phyloP scores from a whole-genome alignment of 805 yeast species.

The Candida vartiovaarae region DNA sequence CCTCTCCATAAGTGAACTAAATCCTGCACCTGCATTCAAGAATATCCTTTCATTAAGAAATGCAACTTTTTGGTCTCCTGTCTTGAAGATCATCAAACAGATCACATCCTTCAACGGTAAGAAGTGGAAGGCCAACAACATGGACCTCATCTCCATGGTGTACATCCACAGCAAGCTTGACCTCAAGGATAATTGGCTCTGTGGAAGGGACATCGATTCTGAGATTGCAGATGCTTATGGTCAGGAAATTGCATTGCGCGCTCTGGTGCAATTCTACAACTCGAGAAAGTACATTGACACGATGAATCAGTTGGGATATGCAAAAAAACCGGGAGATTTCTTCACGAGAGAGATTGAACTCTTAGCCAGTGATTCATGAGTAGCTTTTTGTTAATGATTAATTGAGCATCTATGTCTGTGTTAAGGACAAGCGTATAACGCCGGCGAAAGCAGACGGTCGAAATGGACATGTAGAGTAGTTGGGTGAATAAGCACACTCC shows the following conservation, averaged over 20 bases:
- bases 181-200: slow-evolving; percentile 81
- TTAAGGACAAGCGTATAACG: too few species aligned
- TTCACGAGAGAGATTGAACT: slow-evolving; percentile 36
- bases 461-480: too few species aligned
- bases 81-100: slow-evolving; percentile 66
- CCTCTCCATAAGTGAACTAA: slow-evolving; percentile 51
- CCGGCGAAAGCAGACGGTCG: too few species aligned
- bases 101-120: slow-evolving; percentile 87
- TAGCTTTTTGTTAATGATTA: too few species aligned
- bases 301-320: slow-evolving; percentile 54
- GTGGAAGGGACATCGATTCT: slow-evolving; percentile 69
- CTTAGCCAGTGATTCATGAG: neutral
- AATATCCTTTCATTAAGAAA: slow-evolving; percentile 56
- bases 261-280: slow-evolving; percentile 72
- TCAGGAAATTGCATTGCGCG: slow-evolving; percentile 79
- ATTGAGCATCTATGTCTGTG: too few species aligned
- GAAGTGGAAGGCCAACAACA: slow-evolving; percentile 88
- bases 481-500: too few species aligned
- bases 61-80: slow-evolving; percentile 54
- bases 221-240: slow-evolving; percentile 73
- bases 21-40: slow-evolving; percentile 57
- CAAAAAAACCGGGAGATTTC: slow-evolving; percentile 31
- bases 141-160: slow-evolving; percentile 88
- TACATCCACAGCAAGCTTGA: slow-evolving; percentile 68
- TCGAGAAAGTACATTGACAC: slow-evolving; percentile 44